phyloP scores from a whole-genome alignment of 495 filamentous ascomycete species.

The Cercophora samala region DNA sequence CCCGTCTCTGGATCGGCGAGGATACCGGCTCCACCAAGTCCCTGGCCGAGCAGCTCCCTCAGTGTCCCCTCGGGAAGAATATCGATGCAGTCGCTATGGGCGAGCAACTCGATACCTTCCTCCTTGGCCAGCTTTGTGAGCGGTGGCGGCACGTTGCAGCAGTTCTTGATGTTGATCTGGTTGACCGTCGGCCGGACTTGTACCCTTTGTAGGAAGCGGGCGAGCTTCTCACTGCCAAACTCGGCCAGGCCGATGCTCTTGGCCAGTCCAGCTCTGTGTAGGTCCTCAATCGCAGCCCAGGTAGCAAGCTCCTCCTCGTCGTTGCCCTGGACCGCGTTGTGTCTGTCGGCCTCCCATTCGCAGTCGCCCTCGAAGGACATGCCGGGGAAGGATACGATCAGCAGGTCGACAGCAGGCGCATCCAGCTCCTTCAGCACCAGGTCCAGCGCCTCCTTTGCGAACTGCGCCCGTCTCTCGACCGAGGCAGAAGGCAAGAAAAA shows the following conservation, averaged over 20 bases:
- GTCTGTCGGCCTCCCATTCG: conserved; percentile 68
- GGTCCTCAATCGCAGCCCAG: conserved; percentile 69
- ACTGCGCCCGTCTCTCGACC: conserved; percentile 54
- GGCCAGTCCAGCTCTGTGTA: conserved; percentile 69
- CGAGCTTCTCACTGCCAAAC: conserved; percentile 78
- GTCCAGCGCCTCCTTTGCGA: conserved; percentile 72
- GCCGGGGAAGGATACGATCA: conserved; percentile 90
- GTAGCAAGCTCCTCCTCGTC: conserved; percentile 62
- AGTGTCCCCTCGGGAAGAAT: conserved; percentile 82
- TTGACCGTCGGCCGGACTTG: conserved; percentile 76
- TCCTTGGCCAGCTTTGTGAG: conserved; percentile 81
- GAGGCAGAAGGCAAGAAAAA: conserved; percentile 80
- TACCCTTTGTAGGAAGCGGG: conserved; percentile 54
- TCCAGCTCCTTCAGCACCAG: conserved; percentile 75
- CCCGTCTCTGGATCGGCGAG: conserved; percentile 50
- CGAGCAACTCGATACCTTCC: conserved; percentile 80
- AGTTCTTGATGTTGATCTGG: conserved; percentile 97
- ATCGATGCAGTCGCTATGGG: conserved; percentile 91
- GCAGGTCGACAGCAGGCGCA: conserved; percentile 72
- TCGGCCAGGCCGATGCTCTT: conserved; percentile 79
- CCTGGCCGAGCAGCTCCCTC: conserved; percentile 72
- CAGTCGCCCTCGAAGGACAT: conserved; percentile 92
- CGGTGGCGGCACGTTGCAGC: conserved; percentile 90
- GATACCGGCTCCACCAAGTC: conserved; percentile 62
- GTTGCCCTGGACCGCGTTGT: conserved; percentile 56